Conservation (phyloP, 2,329 filamentous ascomycete species). For the Phoma sp. region DNA sequence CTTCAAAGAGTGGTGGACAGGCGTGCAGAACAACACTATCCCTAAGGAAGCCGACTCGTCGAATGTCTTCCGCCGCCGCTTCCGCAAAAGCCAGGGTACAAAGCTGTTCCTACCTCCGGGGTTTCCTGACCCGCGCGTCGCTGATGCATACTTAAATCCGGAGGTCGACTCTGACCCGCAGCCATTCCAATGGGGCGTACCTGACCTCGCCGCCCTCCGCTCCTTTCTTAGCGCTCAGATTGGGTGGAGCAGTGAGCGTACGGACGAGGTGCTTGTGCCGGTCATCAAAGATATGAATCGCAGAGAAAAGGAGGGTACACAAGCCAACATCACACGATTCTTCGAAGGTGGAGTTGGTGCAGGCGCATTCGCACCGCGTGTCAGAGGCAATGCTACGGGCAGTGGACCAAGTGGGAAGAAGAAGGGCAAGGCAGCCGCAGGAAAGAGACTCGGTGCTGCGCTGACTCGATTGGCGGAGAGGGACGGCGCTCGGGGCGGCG, state of each 20-base stretch:
- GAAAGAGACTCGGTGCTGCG: conserved; percentile 46
- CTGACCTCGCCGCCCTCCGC: conserved; percentile 85
- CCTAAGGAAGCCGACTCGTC: conserved; percentile 63
- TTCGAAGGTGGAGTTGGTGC: conserved; percentile 79
- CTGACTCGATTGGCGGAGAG: conserved; percentile 41
- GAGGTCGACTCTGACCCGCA: conserved; percentile 83
- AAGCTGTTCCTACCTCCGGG: conserved; percentile 84
- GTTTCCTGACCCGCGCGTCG: conserved; percentile 82
- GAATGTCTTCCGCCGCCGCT: conserved; percentile 81
- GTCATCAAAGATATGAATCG: conserved; percentile 96
- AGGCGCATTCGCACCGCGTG: conserved; percentile 76
- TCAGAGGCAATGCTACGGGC: conserved; percentile 63
- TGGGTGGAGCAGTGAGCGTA: conserved; percentile 89
- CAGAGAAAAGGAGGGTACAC: conserved; percentile 86
- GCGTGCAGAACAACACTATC: conserved; percentile 73
- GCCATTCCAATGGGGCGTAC: conserved; percentile 92
- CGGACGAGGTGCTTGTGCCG: conserved; percentile 93
- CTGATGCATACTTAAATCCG: conserved; percentile 82
- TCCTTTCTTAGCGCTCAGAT: conserved; percentile 89
- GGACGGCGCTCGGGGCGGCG: conserved; percentile 35
- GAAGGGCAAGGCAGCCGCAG: conserved; percentile 39
- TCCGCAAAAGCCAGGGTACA: conserved; percentile 77
- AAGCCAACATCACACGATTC: conserved; percentile 94
- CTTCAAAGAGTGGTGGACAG: conserved; percentile 88
- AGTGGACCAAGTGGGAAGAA: conserved; percentile 64